Percentiles rank a stretch among this genome's conserved stretches.
Conservation (phyloP, 495 filamentous ascomycete species). For the Podospora pseudopauciseta region DNA sequence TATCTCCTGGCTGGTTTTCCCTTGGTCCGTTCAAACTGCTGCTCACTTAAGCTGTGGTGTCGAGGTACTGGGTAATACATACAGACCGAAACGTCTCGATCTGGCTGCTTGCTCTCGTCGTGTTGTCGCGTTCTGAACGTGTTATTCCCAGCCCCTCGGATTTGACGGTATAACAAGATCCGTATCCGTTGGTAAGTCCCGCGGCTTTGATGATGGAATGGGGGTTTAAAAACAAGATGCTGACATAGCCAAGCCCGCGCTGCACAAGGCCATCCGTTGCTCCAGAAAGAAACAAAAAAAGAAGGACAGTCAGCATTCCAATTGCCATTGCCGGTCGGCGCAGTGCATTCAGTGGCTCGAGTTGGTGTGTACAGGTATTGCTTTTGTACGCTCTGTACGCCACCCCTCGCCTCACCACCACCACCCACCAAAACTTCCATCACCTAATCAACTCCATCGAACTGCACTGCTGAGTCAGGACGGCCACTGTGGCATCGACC, state of each 20-base stretch:
- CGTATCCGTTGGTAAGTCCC: slow-evolving; percentile 4
- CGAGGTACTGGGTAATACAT: too few species aligned
- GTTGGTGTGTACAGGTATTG: slow-evolving; percentile 5
- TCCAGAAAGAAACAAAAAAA: slow-evolving; percentile 4
- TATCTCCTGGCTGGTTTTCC: neutral
- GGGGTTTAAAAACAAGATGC: slow-evolving; percentile 2
- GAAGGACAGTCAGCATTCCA: neutral
- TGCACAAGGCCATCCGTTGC: neutral
- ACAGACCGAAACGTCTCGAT: neutral
- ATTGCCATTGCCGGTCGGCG: neutral
- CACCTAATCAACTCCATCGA: neutral
- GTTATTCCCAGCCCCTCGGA: slow-evolving; percentile 7
- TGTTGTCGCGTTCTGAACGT: neutral
- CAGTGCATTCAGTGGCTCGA: neutral
- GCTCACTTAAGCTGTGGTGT: neutral
- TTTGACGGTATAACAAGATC: slow-evolving; percentile 1
- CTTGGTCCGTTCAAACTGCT: neutral
- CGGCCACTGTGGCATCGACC: neutral
- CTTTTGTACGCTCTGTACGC: neutral
- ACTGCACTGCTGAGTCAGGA: slow-evolving; percentile 10
- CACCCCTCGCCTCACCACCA: slow-evolving; percentile 1
- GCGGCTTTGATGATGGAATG: neutral
- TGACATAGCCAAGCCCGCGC: slow-evolving; percentile 4
- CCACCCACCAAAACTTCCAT: neutral
- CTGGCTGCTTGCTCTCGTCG: neutral